These are phyloP conservation scores for Alternaria sp. DNA, from an alignment of 2,329 filamentous ascomycete genomes.

Conservation along the genomic window DNA sequence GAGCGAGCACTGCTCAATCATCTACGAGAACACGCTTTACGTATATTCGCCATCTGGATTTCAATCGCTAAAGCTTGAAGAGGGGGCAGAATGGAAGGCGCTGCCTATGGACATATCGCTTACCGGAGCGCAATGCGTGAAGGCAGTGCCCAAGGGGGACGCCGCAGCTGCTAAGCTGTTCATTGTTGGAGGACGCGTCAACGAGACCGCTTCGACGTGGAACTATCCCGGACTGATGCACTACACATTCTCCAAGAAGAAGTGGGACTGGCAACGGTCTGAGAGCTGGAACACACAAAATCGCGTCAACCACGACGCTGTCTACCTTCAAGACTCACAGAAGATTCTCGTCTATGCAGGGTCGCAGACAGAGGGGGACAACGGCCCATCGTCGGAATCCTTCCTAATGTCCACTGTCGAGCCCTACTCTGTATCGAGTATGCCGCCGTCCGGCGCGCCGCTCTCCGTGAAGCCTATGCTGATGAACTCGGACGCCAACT, in stretches of 20 bases:
- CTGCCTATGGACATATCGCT: slow-evolving; percentile 72
- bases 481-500: slow-evolving; percentile 73
- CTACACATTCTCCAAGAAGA: slow-evolving; percentile 63
- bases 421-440: slow-evolving; percentile 68
- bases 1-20: slow-evolving; percentile 79
- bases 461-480: slow-evolving; percentile 74
- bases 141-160: slow-evolving; percentile 66
- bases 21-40: slow-evolving; percentile 84
- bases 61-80: slow-evolving; percentile 71
- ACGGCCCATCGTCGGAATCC: slow-evolving; percentile 70
- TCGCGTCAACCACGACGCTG: slow-evolving; percentile 75
- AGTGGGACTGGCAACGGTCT: slow-evolving; percentile 65
- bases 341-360: slow-evolving; percentile 84
- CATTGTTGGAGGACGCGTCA: slow-evolving; percentile 73
- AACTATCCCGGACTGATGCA: slow-evolving; percentile 78
- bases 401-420: slow-evolving; percentile 72
- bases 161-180: slow-evolving; percentile 70
- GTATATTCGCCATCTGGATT: slow-evolving; percentile 79
- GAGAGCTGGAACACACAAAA: slow-evolving; percentile 65
- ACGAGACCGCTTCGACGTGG: slow-evolving; percentile 44
- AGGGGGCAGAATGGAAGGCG: slow-evolving; percentile 74
- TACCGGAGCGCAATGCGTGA: slow-evolving; percentile 78
- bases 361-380: slow-evolving; percentile 64
- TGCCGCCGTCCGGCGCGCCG: slow-evolving; percentile 58
- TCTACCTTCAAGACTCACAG: slow-evolving; percentile 73